A percentile compares a stretch with the other conserved stretches of the same genome.
phyloP scores from a whole-genome alignment of 2,329 filamentous ascomycete genomes.

The Plectosphaerella plurivora region DNA sequence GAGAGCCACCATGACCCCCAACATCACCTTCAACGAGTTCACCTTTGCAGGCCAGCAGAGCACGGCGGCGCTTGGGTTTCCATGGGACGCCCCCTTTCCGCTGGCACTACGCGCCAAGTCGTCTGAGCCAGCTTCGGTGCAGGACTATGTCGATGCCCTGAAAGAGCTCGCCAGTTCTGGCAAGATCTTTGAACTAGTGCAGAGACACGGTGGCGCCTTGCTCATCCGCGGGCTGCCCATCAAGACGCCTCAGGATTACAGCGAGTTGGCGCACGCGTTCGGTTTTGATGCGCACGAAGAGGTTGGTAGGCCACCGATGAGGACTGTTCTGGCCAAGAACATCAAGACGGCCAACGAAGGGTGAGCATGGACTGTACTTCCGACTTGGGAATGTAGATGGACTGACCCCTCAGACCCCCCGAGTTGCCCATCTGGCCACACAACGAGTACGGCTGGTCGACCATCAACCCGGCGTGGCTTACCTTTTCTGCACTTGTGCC shows the following conservation, averaged over 20 bases:
- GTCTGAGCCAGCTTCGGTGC: slow-evolving; percentile 6
- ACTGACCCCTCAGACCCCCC: slow-evolving; percentile 15
- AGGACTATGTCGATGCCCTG: slow-evolving; percentile 12
- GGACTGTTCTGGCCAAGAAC: slow-evolving; percentile 26
- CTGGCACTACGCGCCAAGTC: slow-evolving; percentile 12
- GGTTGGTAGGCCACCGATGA: slow-evolving; percentile 25
- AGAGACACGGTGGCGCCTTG: slow-evolving; percentile 25
- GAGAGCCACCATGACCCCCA: not conserved
- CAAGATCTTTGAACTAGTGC: slow-evolving; percentile 16
- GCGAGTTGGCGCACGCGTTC: slow-evolving; percentile 26
- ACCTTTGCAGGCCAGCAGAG: slow-evolving; percentile 17
- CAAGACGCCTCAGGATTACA: slow-evolving; percentile 25
- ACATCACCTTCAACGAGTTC: slow-evolving; percentile 10
- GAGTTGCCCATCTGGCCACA: slow-evolving; percentile 33
- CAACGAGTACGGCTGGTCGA: slow-evolving; percentile 32
- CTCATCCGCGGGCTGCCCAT: slow-evolving; percentile 26
- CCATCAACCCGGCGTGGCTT: slow-evolving; percentile 29
- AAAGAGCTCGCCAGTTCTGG: slow-evolving; percentile 16
- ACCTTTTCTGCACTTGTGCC: slow-evolving; percentile 21
- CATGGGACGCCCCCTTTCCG: slow-evolving; percentile 16
- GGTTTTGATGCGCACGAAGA: slow-evolving; percentile 26
- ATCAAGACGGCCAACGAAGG: slow-evolving; percentile 32
- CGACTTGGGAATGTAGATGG: no score
- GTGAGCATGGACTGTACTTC: slow-evolving; percentile 4
- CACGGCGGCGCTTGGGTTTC: slow-evolving; percentile 14